Evolutionary conservation across 345 rosid species (phyloP), one percentile per base, ranked within the genome.

Genomic region (Nasturtium officinale): DNA sequence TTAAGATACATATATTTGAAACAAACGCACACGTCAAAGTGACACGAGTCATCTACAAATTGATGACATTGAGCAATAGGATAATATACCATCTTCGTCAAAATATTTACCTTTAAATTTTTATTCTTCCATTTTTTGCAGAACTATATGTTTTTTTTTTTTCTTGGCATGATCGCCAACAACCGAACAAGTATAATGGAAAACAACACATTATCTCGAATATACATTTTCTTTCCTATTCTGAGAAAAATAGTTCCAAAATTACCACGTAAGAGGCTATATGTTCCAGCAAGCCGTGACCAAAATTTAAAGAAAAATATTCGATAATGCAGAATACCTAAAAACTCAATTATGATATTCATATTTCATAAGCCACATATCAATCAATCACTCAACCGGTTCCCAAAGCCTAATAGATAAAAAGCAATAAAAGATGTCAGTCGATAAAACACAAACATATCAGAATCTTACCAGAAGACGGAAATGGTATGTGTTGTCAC

Each of bases 151-250:
- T 5, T 7, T 45, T 45, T 21, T 48, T 38, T 23, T 63, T 62
- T 38, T 23, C 54, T 62, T 29, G 50, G 63, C 25, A 23, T 55
- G 65, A 73, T 64, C 50, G 48, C 64, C 40, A 64, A 23, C 64
- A 72, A 73, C 50, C 1, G 48, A 51, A 56, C 72, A 74, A 57
- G 21, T 64, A 33, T 15, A 33, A 29, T 16, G 51, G 3, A 65
- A 65, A 33, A 55, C 65, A 64, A 32, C 50, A 45, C 50, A 33
- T 65, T 43, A 63, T 55, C 71, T 63, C 46, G 77, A 73, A 73
- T 73, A 54, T 56, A 42, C 42, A 23, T 50, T 55, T 40, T 40
- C 2, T 7, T 26, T 58, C 21, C 2, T n/a, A 13, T 18, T 18
- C 3, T 52, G 20, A 2, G 2, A 11, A 11, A 1, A 26, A 7